Base-by-base conservation (phyloP, 1,139 yeast species). In the Suhomyces choctaworum region DNA sequence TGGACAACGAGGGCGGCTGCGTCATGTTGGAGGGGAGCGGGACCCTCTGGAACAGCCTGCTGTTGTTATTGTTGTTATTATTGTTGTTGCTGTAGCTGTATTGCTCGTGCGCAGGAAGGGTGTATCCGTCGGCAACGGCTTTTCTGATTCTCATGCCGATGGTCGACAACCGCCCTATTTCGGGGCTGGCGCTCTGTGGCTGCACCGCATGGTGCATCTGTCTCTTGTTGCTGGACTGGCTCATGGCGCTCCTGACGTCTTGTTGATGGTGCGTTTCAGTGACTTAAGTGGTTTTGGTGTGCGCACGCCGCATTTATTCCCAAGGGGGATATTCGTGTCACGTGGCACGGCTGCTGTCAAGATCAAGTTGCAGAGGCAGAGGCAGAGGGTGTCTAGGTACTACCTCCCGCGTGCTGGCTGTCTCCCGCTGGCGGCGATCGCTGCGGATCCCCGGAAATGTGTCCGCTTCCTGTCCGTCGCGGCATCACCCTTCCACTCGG, bases 131-230 rank as follows among this genome's bases (percentile, higher is more conserved):
- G 29, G 77, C 68, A 2, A 82, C 78, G 2, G 83, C 71, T 50
- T 81, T 80, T 52, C 92, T 72, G 45, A 82, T 76, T 44, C 87
- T 68, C 87, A 81, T 82, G 0, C 88, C 89, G 5, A 82, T 52
- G 0, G 80, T 70, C 27, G 80, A 70, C 17, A 82, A 64, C 4
- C 57, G 49, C 9, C 62, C 60, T 1, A 52, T 40, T 17, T 43
- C 59, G 27, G 47, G 54, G 25, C 45, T 60, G 25, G 45, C 53
- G 44, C 48, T 50, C 35, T 37, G 38, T 2, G 49, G 44, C 28
- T 38, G 36, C 22, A 32, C 32, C 14, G 50, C 48, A 4, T 48
- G 47, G 24, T 40, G 36, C 48, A 49, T 51, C 27, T 48, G 52
- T 40, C 61, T 55, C 33, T 60, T 61, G 16, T 27, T 37, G 27